Percentiles rank a stretch among this genome's conserved stretches.
Conservation (phyloP, 2,329 filamentous ascomycete species). For the Moelleriella libera region DNA sequence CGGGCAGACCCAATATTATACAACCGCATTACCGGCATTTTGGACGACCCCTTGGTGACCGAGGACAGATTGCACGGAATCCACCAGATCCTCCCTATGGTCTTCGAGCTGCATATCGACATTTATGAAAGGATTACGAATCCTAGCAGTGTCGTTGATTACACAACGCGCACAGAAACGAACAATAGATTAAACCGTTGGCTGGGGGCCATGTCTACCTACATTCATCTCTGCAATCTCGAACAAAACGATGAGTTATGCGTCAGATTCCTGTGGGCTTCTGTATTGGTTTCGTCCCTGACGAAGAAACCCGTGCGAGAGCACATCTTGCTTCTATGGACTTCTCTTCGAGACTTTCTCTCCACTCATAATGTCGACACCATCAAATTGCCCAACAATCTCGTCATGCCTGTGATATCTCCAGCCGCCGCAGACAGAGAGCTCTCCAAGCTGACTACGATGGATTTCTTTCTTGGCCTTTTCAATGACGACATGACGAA, state of each 20-base stretch:
- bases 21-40: constrained; percentile 27
- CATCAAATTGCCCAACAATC: constrained; percentile 66
- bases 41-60: constrained; percentile 15
- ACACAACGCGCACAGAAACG: constrained; percentile 31
- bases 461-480: constrained; percentile 87
- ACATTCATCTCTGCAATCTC: constrained; percentile 22
- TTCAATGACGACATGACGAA: constrained; percentile 75
- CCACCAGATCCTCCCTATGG: constrained; percentile 36
- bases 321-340: constrained; percentile 44
- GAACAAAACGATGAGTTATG: constrained; percentile 24
- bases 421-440: constrained; percentile 74
- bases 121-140: constrained; percentile 45
- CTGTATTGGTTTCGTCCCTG: constrained; percentile 37
- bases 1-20: constrained; percentile 38
- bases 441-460: constrained; percentile 81
- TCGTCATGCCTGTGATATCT: constrained; percentile 78
- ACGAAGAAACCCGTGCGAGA: constrained; percentile 38
- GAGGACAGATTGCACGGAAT: constrained; percentile 17
- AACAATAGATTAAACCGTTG: constrained; percentile 35
- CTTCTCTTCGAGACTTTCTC: constrained; percentile 39
- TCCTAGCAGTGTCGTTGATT: constrained; percentile 38
- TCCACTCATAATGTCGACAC: constrained; percentile 23
- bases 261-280: constrained; percentile 43
- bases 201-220: constrained; percentile 33
- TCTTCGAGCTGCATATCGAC: constrained; percentile 48